Evolutionary conservation across 1,284 basidiomycete genomes (phyloP).

Genomic region (Sphaerobolus stellatus): DNA sequence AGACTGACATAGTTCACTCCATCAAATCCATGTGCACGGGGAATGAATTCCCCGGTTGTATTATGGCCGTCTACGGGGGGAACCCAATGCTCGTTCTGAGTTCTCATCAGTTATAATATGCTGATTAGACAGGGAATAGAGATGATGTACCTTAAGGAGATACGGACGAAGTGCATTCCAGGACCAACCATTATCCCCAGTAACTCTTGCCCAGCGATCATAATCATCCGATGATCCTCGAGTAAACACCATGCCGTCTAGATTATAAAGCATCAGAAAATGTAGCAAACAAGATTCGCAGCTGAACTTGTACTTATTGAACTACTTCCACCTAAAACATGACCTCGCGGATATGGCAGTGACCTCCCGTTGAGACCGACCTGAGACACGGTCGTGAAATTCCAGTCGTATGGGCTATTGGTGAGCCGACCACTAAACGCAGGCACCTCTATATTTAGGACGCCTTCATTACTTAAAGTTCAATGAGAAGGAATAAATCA

Average conservation of each 20-base stretch:
- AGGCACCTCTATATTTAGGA: not conserved
- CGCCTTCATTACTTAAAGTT: not conserved
- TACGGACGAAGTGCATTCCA: constrained; percentile 2
- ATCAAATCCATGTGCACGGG: constrained; percentile 31
- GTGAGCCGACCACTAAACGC: not conserved
- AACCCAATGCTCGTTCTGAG: constrained; percentile 1
- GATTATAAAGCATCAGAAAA: not conserved
- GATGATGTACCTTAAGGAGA: constrained; percentile 3
- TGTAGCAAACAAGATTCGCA: not conserved
- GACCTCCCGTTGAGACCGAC: not conserved
- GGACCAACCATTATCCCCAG: constrained; percentile 8
- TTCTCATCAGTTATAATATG: no score
- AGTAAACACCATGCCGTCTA: constrained; percentile 7
- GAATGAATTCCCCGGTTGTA: constrained; percentile 9
- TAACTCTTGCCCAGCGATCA: constrained; percentile 5
- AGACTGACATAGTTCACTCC: constrained; percentile 47
- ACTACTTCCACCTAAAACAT: constrained; percentile 5
- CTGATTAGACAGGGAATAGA: not conserved
- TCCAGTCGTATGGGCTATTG: not conserved
- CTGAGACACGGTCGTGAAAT: constrained; percentile 3
- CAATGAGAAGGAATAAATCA: not conserved
- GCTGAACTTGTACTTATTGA: not conserved
- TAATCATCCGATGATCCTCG: constrained; percentile 7
- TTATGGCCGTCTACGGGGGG: constrained; percentile 6
- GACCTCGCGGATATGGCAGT: not conserved